Conservation (phyloP, 1,139 yeast genomes). For the Meyerozyma sp. region DNA sequence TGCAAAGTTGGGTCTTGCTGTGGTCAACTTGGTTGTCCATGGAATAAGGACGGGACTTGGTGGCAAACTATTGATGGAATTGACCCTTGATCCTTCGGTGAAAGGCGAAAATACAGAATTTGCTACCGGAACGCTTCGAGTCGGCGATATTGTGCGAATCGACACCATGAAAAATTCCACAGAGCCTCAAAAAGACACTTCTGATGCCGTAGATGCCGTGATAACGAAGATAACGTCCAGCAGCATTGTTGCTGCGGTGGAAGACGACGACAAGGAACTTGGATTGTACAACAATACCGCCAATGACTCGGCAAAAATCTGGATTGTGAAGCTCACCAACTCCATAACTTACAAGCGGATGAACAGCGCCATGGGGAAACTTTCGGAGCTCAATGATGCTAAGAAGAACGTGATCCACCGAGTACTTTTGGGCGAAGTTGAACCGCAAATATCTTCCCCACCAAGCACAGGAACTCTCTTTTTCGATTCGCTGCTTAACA, state of each 20-base stretch:
- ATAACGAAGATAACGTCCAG: constrained; percentile 45
- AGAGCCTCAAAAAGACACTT: constrained; percentile 18
- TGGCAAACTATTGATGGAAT: constrained; percentile 67
- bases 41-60: constrained; percentile 74
- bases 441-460: constrained; percentile 17
- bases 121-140: constrained; percentile 54
- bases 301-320: constrained; percentile 38
- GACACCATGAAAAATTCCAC: constrained; percentile 27
- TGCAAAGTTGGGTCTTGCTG: constrained; percentile 68
- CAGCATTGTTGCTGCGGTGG: constrained; percentile 49
- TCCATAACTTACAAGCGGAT: constrained; percentile 71
- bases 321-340: constrained; percentile 65
- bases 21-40: constrained; percentile 56
- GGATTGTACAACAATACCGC: constrained; percentile 40
- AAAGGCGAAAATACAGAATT: constrained; percentile 33
- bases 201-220: constrained; percentile 49
- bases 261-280: constrained; percentile 49
- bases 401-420: constrained; percentile 35
- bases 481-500: constrained; percentile 52
- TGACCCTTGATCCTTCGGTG: constrained; percentile 57
- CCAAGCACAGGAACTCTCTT: constrained; percentile 19
- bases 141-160: constrained; percentile 72
- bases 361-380: constrained; percentile 70
- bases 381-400: constrained; percentile 41
- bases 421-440: constrained; percentile 39